Base-by-base conservation (phyloP, 345 rosid species). In the Viola odorata region DNA sequence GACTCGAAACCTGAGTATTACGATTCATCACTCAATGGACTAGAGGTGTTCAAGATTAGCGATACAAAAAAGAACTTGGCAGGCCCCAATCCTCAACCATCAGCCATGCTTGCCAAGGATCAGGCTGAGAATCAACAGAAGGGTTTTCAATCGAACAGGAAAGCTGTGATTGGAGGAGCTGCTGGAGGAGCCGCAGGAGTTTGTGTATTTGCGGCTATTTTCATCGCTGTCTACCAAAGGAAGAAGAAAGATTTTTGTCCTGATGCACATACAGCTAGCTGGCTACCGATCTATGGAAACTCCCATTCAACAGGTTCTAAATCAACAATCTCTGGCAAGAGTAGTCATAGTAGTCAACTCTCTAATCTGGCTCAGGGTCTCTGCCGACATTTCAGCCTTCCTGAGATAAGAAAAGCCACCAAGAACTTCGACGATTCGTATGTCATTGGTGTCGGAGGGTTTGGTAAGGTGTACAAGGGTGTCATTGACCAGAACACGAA, bases 381-480 rank as follows among this genome's bases (percentile, higher is more conserved):
- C 44, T 89, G 92, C 55, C 70, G 88, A 11, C 91, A 84, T 45
- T 94, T 94, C 79, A 70, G 89, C 0, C 60, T 83, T 8, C 12
- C 74, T 0, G 91, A 89, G 77, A 86, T 94, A 6, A 83, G 71
- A 76, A 75, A 76, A 0, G 90, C 87, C 5, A 86, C 91, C 0
- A 80, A 80, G 60, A 79, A 80, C 73, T 86, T 90, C 23, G 80
- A 83, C 5, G 97, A 87, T 14, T 80, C 84, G 0, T 55, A 84
- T 17, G 89, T 85, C 8, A 81, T 90, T 10, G 96, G 91, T 13
- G 87, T 90, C 7, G 97, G 99, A 63, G 99, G 97, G 4, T 90
- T 90, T 12, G 95, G 97, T 40, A 94, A 90, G 74, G 99, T 94
- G 56, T 86, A 90, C 40, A 84, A 82, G 71, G 96, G 96, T 14